Base-by-base conservation (phyloP, 2,329 filamentous ascomycete genomes). In the Fusarium chaquense region DNA sequence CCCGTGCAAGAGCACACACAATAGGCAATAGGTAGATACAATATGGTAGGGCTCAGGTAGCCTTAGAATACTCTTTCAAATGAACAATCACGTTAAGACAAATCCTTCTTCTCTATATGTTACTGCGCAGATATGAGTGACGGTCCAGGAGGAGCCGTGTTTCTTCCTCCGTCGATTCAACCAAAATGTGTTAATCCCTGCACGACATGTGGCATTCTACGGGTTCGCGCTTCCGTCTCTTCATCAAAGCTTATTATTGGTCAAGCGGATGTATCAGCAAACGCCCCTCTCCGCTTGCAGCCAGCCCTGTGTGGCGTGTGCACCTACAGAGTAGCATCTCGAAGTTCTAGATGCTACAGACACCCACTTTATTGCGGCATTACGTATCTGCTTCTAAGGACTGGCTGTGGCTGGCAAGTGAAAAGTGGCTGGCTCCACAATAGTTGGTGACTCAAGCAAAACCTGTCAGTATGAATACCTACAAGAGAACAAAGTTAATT, bases 161-260 rank as follows among this genome's bases (percentile, higher is more conserved):
- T 41, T 65, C 49, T 36, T 36, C 16, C 49, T 50, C 46, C 55
- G 47, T 54, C 50, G 20, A 47, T 60, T 58, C 36, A 13, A 32
- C 30, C 32, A 40, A 38, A 20, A 32, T 18, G n/a, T n/a, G 36
- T 20, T 49, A 55, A 77, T 73, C 76, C 76, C 70, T 77, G 76
- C 67, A 65, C 65, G 64, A 76, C 76, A 77, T 77, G 76, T 77
- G 76, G 75, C 70, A 66, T 65, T 50, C 33, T 22, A 38, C 33
- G 58, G 62, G 57, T 55, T 69, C 57, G 73, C 75, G 75, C 75
- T 72, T 65, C 33, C n/a, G 26, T 11, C 40, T 26, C 35, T 30
- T 16, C 16, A 10, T 40, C 1, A 7, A 16, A 15, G 24, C 18
- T 12, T 20, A 16, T 18, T 9, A 61, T 65, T 65, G 62, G 62